Evolutionary conservation across 495 filamentous ascomycete species (phyloP), one percentile per base, ranked within the genome.

Genomic region (Tuber borchii): DNA sequence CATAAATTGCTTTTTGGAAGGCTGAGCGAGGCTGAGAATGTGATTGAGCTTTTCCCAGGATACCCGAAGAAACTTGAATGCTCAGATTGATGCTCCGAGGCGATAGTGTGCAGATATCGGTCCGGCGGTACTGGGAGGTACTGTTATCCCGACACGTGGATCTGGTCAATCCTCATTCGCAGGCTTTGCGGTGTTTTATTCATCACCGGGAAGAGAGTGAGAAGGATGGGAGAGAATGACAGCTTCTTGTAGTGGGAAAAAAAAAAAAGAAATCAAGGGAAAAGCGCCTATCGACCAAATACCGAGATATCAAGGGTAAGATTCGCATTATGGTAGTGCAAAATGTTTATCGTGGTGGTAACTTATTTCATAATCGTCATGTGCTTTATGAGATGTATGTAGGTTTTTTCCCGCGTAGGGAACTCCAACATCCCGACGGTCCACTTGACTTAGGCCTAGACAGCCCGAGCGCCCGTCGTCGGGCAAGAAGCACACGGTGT

Each of bases 21-120:
- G 56, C 56, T 65, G 56, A 65, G 14, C 56, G 56, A 65, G 56
- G 56, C 56, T 65, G 56, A 65, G 56, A 65, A 65, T 65, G 56
- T 65, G 56, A 65, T 65, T 65, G 56, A 65, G 26, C 56, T 65
- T 65, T 65, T 65, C 56, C 56, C 26, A 34, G 56, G 56, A 65
- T 65, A 65, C 56, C 56, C 31, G 56, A 34, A n/a, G 56, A 65
- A 65, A 65, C 56, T 34, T 65, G 56, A 34, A 31, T 65, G 56
- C n/a, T 65, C 26, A 34, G 56, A 65, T 65, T 65, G 56, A 65
- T 14, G 31, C 56, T 34, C 26, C 56, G 26, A 31, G 26, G 26
- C 14, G 17, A 65, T 17, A 65, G 56, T 34, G 56, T 65, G 17
- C 56, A 65, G 56, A 65, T 65, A 65, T 65, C 56, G 14, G 56